Evolutionary conservation across 192 early-diverging fungal species (phyloP).

Genomic region (Mortierella antarctica): DNA sequence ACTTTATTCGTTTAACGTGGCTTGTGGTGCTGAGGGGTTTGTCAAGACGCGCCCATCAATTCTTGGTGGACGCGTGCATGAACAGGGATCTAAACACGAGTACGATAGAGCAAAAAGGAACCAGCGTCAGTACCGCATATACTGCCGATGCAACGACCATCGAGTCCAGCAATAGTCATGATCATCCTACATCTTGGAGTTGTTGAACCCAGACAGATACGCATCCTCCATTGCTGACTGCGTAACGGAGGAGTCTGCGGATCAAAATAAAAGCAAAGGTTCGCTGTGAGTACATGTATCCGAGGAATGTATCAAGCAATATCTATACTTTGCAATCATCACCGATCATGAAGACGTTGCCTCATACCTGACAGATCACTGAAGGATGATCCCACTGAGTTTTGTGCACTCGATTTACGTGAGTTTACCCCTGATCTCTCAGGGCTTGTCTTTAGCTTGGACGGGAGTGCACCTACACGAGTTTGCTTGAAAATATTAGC

Average conservation of each 20-base stretch:
- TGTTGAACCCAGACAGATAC: slow-evolving; percentile 61
- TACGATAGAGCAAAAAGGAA: neutral
- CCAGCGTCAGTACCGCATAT: neutral
- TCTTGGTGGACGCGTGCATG: slow-evolving; percentile 22
- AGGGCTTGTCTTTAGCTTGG: slow-evolving; percentile 22
- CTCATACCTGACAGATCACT: slow-evolving; percentile 60
- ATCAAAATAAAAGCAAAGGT: neutral
- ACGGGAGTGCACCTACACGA: neutral
- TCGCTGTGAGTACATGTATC: neutral
- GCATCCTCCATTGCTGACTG: slow-evolving; percentile 67
- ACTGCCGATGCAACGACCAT: too few species aligned
- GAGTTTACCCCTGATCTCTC: slow-evolving; percentile 35
- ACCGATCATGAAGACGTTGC: neutral
- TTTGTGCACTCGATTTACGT: slow-evolving; percentile 48
- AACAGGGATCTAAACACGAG: slow-evolving; percentile 17
- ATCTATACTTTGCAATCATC: too few species aligned
- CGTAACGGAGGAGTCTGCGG: slow-evolving; percentile 61
- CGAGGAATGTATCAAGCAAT: neutral
- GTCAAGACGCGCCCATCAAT: neutral
- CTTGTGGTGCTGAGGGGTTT: neutral
- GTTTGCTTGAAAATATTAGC: too few species aligned
- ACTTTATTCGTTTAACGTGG: neutral
- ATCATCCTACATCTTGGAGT: slow-evolving; percentile 61
- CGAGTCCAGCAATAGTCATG: neutral
- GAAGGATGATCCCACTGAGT: slow-evolving; percentile 59